phyloP scores from a whole-genome alignment of 163 green algal genomes.

The Trebouxia gelatinosa region DNA sequence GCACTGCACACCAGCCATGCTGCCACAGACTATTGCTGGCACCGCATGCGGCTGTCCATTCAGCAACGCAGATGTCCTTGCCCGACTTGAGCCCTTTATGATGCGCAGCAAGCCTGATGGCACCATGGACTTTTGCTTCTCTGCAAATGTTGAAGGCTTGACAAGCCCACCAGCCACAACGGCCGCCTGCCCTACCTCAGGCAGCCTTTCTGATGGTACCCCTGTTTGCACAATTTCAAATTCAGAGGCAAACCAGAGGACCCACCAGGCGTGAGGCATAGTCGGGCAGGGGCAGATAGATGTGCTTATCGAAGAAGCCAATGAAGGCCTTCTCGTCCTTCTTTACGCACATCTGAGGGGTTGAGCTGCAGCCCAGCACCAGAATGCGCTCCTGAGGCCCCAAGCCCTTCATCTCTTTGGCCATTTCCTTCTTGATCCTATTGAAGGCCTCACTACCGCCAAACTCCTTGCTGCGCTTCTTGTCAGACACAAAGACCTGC shows the following conservation, averaged over 20 bases:
- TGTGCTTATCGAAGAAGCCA: constrained; percentile 77
- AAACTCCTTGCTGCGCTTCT: constrained; percentile 80
- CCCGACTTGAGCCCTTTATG: no score
- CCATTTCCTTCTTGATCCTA: constrained; percentile 88
- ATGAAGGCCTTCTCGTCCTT: constrained; percentile 84
- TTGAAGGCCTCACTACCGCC: constrained; percentile 71
- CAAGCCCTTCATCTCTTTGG: constrained; percentile 63
- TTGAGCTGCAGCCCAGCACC: constrained; percentile 68
- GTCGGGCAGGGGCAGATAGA: constrained; percentile 81
- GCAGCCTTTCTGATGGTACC: no score
- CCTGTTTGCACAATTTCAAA: no score
- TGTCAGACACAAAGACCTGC: constrained; percentile 84
- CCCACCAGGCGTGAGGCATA: constrained; percentile 65
- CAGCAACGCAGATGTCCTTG: no score
- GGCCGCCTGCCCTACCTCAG: no score
- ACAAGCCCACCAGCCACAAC: background rate
- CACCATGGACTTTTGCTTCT: no score
- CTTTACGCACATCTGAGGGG: constrained; percentile 75
- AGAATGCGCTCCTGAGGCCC: constrained; percentile 70
- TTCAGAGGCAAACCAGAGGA: no score
- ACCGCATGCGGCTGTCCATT: no score
- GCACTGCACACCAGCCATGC: no score
- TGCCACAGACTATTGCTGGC: background rate
- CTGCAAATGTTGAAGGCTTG: no score
- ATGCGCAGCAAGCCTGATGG: no score